These are phyloP conservation scores for Pleurotus tuoliensis DNA, from an alignment of 768 basidiomycete species.

Conservation along the genomic window DNA sequence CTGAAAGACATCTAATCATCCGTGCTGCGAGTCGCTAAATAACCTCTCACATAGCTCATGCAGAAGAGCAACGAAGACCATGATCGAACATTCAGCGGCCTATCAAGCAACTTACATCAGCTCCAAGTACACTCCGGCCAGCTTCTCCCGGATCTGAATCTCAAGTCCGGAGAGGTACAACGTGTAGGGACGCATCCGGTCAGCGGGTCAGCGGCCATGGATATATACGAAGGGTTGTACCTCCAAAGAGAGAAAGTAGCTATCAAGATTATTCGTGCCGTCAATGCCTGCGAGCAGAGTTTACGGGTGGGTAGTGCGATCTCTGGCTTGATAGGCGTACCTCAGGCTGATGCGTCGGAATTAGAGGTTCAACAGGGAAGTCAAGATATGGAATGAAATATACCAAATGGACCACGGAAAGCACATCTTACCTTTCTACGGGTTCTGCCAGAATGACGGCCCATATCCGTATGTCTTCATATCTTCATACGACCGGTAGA, in stretches of 20 bases:
- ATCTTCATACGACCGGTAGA: not conserved
- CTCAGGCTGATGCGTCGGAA: not conserved
- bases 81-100: constrained; percentile 34
- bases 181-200: constrained; percentile 46
- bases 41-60: constrained; percentile 23
- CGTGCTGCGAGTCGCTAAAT: not conserved
- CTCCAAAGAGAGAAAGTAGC: constrained; percentile 51
- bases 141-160: constrained; percentile 46
- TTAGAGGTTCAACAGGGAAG: constrained; percentile 51
- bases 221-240: constrained; percentile 52
- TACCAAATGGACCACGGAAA: constrained; percentile 40
- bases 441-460: constrained; percentile 51
- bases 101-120: constrained; percentile 46
- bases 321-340: not conserved
- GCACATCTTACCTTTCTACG: constrained; percentile 55
- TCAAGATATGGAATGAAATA: constrained; percentile 37
- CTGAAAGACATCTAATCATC: no score
- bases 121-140: constrained; percentile 42
- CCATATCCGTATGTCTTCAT: constrained; percentile 44
- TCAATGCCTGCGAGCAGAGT: constrained; percentile 43
- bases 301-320: constrained; percentile 28
- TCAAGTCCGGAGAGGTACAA: constrained; percentile 49
- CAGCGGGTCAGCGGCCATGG: constrained; percentile 49
- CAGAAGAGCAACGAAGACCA: constrained; percentile 25
- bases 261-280: constrained; percentile 52